Conservation (phyloP, 257 asterid species). For the Solanum ossicruentum region DNA sequence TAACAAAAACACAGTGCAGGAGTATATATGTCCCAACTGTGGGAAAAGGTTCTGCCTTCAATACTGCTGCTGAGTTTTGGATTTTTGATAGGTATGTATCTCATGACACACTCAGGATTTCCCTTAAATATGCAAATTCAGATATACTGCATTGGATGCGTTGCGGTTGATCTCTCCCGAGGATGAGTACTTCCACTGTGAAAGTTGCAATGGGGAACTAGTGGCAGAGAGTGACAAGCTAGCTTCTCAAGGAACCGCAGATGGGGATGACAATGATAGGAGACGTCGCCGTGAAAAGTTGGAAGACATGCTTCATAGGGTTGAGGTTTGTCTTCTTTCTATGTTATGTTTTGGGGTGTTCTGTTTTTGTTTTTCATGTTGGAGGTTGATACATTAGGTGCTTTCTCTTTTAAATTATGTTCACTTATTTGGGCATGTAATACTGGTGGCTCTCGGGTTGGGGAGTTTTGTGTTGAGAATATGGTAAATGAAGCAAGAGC, state of each 20-base stretch:
- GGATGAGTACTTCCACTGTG: constrained; percentile 90
- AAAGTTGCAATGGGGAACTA: constrained; percentile 70
- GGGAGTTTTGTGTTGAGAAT: not conserved
- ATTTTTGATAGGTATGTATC: not conserved
- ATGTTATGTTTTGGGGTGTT: not conserved
- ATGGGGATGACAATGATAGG: constrained; percentile 90
- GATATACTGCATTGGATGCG: constrained; percentile 89
- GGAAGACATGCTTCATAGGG: constrained; percentile 59
- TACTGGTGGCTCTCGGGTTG: not conserved
- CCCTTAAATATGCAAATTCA: constrained; percentile 12
- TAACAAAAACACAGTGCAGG: constrained; percentile 82
- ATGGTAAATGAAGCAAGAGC: not conserved
- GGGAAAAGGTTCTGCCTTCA: constrained; percentile 42
- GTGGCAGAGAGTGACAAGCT: constrained; percentile 79
- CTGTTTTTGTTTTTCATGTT: not conserved
- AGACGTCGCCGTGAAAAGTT: constrained; percentile 70
- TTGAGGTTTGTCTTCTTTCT: constrained; percentile 60
- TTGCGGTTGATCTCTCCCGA: constrained; percentile 51
- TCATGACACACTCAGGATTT: not conserved
- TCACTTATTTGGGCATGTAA: not conserved
- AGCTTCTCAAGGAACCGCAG: constrained; percentile 64
- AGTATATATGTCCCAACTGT: constrained; percentile 85
- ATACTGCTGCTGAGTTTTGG: not conserved
- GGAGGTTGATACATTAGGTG: not conserved
- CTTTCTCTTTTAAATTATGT: not conserved